Percentiles rank a stretch among this genome's conserved stretches.
Evolutionary conservation across 306 rosid genomes (phyloP).

Genomic region (Benincasa hispida): DNA sequence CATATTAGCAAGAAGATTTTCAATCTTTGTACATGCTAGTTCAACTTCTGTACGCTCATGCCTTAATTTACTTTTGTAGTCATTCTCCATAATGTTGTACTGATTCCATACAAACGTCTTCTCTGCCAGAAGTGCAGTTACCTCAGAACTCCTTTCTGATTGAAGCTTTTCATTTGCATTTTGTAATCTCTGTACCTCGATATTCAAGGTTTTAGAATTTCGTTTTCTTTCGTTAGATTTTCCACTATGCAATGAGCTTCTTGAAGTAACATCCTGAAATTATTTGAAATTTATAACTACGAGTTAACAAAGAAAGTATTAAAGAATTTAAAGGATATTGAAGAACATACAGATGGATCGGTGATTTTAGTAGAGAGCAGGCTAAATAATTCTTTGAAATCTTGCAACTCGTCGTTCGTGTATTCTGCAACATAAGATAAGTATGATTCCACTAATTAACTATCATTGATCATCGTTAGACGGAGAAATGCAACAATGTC

Average conservation of each 20-base stretch:
- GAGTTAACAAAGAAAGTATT: not conserved
- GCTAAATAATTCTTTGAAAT: constrained; percentile 42
- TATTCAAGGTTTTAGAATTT: constrained; percentile 13
- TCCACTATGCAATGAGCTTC: constrained; percentile 8
- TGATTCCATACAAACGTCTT: constrained; percentile 85
- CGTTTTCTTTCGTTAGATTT: constrained; percentile 14
- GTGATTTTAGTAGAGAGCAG: constrained; percentile 18
- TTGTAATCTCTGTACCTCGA: constrained; percentile 33
- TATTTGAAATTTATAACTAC: constrained; percentile 16
- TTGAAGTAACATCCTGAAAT: constrained; percentile 27
- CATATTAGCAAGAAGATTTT: constrained; percentile 37
- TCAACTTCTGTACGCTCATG: constrained; percentile 39
- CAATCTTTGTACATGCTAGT: constrained; percentile 31
- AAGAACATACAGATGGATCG: constrained; percentile 33
- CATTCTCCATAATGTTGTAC: constrained; percentile 47
- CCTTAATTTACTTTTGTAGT: constrained; percentile 34
- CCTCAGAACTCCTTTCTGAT: constrained; percentile 38
- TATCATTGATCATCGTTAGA: not conserved
- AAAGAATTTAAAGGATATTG: constrained; percentile 1
- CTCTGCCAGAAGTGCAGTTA: constrained; percentile 53
- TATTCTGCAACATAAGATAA: constrained; percentile 28
- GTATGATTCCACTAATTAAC: not conserved
- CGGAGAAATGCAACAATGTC: not conserved
- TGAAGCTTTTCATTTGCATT: constrained; percentile 46
- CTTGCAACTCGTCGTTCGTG: constrained; percentile 43